phyloP scores from a whole-genome alignment of 768 basidiomycete genomes.

The Sistotremastrum niveocremeum region DNA sequence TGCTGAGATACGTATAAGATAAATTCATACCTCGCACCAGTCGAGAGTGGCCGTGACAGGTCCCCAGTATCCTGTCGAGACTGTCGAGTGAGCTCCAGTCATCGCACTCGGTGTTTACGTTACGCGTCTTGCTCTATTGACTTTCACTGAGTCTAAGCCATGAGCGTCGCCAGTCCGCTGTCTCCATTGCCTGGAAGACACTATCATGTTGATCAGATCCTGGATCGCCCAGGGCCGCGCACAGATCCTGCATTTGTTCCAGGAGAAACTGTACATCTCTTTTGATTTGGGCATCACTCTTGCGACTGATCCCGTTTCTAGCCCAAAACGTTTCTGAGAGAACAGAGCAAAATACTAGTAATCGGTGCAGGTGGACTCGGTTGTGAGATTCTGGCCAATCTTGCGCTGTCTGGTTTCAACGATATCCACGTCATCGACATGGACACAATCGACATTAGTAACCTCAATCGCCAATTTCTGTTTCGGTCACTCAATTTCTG shows the following conservation, averaged over 20 bases:
- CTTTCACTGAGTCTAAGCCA: too few relatives aligned
- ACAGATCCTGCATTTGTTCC: constrained; percentile 75
- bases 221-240: constrained; percentile 78
- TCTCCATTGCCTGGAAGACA: constrained; percentile 13
- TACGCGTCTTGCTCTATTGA: too few relatives aligned
- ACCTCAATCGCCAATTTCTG: constrained; percentile 94
- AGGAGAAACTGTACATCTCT: constrained; percentile 55
- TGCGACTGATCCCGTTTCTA: constrained; percentile 17
- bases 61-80: constrained; percentile 26
- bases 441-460: constrained; percentile 99
- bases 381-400: constrained; percentile 93
- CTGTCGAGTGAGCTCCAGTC: neutral
- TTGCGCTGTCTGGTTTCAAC: constrained; percentile 92
- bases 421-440: constrained; percentile 99
- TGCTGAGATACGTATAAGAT: neutral
- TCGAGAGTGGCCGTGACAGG: constrained; percentile 58
- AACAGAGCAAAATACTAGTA: constrained; percentile 83
- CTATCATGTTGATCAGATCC: constrained; percentile 72
- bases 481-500: constrained; percentile 52
- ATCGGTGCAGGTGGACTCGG: constrained; percentile 97
- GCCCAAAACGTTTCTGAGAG: constrained; percentile 81
- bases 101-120: too few relatives aligned
- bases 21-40: constrained; percentile 50
- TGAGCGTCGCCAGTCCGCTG: too few relatives aligned
- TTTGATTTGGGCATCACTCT: constrained; percentile 3